Evolutionary conservation across 257 asterid genomes (phyloP).

Genomic region (Gardenia jasminoides): DNA sequence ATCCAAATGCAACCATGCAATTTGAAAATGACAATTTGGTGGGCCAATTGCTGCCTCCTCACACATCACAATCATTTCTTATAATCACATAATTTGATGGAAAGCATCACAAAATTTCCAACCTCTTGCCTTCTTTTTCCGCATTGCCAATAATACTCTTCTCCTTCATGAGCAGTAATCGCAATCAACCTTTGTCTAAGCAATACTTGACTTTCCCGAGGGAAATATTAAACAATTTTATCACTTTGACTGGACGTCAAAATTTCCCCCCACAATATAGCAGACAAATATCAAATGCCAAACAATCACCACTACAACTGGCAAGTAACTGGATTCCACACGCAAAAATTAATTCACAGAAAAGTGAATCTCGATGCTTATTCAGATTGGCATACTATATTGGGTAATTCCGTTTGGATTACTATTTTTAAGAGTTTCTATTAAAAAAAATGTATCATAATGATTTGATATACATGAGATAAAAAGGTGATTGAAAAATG

Average conservation of each 20-base stretch:
- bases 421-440: no score
- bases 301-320: neutral
- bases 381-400: neutral
- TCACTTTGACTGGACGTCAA: neutral
- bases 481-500: no score
- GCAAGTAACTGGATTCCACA: conserved; percentile 1
- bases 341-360: conserved; percentile 1
- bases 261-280: neutral
- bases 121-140: conserved; percentile 1
- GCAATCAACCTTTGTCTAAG: neutral
- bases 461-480: no score
- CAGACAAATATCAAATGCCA: neutral
- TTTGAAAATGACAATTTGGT: conserved; percentile 3
- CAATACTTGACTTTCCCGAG: conserved; percentile 8
- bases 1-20: neutral
- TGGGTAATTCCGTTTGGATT: no score
- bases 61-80: conserved; percentile 6
- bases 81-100: conserved; percentile 8
- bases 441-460: no score
- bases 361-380: neutral
- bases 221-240: neutral
- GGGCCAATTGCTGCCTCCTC: conserved; percentile 11
- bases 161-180: neutral
- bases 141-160: neutral
- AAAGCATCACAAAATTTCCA: conserved; percentile 2